Conservation (phyloP, 805 yeast species). For the Candida bentonensis region DNA sequence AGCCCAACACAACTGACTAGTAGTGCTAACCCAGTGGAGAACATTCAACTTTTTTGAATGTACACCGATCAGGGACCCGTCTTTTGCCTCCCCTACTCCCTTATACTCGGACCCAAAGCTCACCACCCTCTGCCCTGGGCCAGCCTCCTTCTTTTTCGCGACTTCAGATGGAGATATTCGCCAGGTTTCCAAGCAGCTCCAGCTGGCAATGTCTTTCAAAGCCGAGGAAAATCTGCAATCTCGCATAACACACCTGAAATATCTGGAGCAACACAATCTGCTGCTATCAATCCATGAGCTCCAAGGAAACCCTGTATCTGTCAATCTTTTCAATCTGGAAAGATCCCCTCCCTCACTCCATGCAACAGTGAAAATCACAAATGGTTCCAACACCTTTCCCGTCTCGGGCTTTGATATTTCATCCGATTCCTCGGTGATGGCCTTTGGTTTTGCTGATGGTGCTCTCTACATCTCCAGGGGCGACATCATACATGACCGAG, state of each 20-base stretch:
- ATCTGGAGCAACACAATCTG: constrained; percentile 33
- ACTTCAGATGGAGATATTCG: constrained; percentile 38
- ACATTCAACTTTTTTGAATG: constrained; percentile 80
- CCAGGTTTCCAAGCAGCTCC: constrained; percentile 38
- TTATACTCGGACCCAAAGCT: constrained; percentile 70
- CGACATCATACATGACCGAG: constrained; percentile 75
- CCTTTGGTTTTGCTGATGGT: constrained; percentile 77
- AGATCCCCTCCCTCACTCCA: constrained; percentile 33
- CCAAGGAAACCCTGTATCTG: constrained; percentile 52
- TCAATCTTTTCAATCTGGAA: constrained; percentile 63
- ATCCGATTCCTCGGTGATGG: constrained; percentile 45
- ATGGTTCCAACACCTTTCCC: constrained; percentile 69
- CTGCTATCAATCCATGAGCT: constrained; percentile 57
- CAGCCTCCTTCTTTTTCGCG: constrained; percentile 45
- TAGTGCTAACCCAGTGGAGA: constrained; percentile 40
- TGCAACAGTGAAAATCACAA: constrained; percentile 46
- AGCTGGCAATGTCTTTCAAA: constrained; percentile 33
- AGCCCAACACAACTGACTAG: too few relatives aligned
- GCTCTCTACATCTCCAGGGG: constrained; percentile 72
- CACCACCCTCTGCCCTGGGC: constrained; percentile 47
- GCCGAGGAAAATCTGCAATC: constrained; percentile 52
- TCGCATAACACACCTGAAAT: constrained; percentile 43
- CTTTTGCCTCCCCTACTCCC: constrained; percentile 42
- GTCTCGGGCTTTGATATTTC: constrained; percentile 49
- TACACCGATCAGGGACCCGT: constrained; percentile 76